These are phyloP conservation scores for Corymbia maculata DNA, from an alignment of 345 rosid species.

Conservation along the genomic window DNA sequence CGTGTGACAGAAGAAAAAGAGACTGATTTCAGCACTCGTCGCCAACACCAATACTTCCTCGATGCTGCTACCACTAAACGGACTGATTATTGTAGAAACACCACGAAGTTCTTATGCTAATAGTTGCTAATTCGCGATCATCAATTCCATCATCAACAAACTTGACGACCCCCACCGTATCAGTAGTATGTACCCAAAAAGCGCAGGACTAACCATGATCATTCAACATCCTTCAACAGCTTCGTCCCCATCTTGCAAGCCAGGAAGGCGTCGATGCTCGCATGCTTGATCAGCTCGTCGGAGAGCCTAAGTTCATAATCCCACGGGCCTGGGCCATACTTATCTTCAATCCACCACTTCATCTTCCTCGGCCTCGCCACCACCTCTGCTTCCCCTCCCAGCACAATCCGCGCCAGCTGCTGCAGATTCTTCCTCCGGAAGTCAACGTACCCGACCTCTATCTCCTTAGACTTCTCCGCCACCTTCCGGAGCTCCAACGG, in stretches of 20 bases:
- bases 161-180: not conserved
- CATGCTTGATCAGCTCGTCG: not conserved
- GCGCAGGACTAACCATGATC: not conserved
- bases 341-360: not conserved
- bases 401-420: not conserved
- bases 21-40: not conserved
- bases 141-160: too few species aligned
- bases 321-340: not conserved
- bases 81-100: too few species aligned
- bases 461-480: not conserved
- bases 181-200: not conserved
- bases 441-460: not conserved
- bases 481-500: not conserved
- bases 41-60: not conserved
- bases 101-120: too few species aligned
- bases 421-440: not conserved
- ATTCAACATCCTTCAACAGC: not conserved
- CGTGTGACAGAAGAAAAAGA: not conserved
- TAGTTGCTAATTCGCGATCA: too few species aligned
- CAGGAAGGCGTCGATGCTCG: not conserved
- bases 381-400: not conserved
- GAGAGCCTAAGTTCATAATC: not conserved
- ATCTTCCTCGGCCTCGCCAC: not conserved
- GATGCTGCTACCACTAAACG: not conserved
- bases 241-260: not conserved